Percentiles rank a stretch among this genome's conserved stretches.
Evolutionary conservation across 148 eudicot genomes (phyloP).

Genomic region (Camellia granthamiana): DNA sequence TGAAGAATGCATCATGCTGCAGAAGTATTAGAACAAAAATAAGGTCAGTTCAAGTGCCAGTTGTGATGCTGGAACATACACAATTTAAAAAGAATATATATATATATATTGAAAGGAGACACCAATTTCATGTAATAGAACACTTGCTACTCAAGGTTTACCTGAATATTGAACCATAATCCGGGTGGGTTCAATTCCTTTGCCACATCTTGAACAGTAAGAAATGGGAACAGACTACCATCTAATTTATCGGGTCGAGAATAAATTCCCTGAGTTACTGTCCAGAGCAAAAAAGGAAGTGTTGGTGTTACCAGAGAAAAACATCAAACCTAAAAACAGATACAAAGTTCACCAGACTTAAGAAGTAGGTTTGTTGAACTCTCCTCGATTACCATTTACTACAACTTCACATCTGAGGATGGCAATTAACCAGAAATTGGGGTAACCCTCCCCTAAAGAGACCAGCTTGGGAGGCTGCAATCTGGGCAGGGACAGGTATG

Average conservation of each 20-base stretch:
- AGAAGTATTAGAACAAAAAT: constrained; percentile 11
- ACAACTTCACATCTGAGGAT: neutral
- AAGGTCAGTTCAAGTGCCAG: neutral
- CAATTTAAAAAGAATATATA: neutral
- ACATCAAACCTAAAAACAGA: neutral
- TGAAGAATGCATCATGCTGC: constrained; percentile 74
- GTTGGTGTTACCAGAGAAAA: constrained; percentile 2
- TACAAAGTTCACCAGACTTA: neutral
- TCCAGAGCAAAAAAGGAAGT: neutral
- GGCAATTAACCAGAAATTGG: no score
- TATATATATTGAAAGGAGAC: neutral
- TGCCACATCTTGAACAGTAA: constrained; percentile 46
- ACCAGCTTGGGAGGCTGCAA: no score
- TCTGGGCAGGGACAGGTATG: no score
- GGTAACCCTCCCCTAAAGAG: no score
- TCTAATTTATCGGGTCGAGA: constrained; percentile 52
- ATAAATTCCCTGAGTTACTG: constrained; percentile 60
- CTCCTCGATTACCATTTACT: neutral
- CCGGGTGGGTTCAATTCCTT: constrained; percentile 39
- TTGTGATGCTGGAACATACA: neutral
- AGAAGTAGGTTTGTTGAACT: neutral
- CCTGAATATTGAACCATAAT: constrained; percentile 78
- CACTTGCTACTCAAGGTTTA: constrained; percentile 19
- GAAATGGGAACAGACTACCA: constrained; percentile 29
- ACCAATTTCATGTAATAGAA: neutral